A percentile compares a stretch with the other conserved stretches of the same genome.
phyloP scores from a whole-genome alignment of 2,329 filamentous ascomycete genomes.

The Neopestalotiopsis clavispora region DNA sequence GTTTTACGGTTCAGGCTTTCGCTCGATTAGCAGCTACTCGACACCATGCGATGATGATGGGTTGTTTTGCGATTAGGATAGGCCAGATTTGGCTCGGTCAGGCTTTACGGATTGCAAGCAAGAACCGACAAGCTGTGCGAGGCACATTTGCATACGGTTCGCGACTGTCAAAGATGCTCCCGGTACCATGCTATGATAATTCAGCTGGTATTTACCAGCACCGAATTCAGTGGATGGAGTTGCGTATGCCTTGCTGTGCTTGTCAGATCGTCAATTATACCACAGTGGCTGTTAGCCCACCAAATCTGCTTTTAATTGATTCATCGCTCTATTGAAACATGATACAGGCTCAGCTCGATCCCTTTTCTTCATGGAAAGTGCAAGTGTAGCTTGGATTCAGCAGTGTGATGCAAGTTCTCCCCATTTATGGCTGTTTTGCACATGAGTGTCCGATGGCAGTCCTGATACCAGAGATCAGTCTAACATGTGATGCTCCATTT shows the following conservation, averaged over 20 bases:
- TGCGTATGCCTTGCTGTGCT: constrained; percentile 3
- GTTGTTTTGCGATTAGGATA: constrained; percentile 11
- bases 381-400: too few relatives aligned
- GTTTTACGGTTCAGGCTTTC: constrained; percentile 19
- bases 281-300: constrained; percentile 14
- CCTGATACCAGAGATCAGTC: too few relatives aligned
- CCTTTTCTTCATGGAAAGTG: too few relatives aligned
- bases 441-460: too few relatives aligned
- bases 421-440: too few relatives aligned
- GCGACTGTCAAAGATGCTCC: neutral
- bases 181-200: neutral
- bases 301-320: neutral
- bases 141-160: neutral
- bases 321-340: neutral
- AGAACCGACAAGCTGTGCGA: constrained; percentile 5
- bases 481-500: too few relatives aligned
- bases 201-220: neutral
- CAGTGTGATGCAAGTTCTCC: too few relatives aligned
- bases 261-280: constrained; percentile 16
- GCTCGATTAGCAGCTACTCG: constrained; percentile 9
- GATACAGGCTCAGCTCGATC: neutral
- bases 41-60: constrained; percentile 8
- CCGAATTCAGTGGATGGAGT: neutral
- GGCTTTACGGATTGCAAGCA: neutral
- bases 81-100: neutral